Evolutionary conservation across 345 rosid species (phyloP).

Genomic region (Carallia brachiata): DNA sequence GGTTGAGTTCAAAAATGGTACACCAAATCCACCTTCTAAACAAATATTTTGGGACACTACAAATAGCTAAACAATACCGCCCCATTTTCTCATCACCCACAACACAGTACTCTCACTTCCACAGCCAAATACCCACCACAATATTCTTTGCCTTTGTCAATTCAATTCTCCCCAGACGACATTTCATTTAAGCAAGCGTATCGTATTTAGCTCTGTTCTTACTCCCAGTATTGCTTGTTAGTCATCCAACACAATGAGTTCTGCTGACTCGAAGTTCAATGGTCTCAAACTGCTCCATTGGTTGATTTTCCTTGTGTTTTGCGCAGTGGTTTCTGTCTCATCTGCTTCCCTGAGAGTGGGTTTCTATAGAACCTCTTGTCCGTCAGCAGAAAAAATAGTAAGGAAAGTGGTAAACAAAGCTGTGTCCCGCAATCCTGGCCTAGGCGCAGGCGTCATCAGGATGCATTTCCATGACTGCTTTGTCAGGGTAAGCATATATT

Average conservation of each 20-base stretch:
- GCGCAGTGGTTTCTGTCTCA: not conserved
- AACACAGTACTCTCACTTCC: too few species aligned
- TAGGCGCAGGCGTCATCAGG: constrained; percentile 23
- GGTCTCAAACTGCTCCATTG: not conserved
- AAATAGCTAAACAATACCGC: too few species aligned
- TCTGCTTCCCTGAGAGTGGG: constrained; percentile 18
- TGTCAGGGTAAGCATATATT: constrained; percentile 19
- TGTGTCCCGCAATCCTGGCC: constrained; percentile 9
- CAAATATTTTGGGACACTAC: too few species aligned
- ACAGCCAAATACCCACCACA: too few species aligned
- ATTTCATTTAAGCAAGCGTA: too few species aligned
- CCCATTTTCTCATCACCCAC: too few species aligned
- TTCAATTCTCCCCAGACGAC: too few species aligned
- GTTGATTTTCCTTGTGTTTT: not conserved
- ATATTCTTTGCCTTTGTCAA: too few species aligned
- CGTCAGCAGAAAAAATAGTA: constrained; percentile 22
- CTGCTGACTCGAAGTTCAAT: not conserved
- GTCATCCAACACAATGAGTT: not conserved
- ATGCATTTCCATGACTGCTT: constrained; percentile 36
- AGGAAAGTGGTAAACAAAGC: constrained; percentile 6
- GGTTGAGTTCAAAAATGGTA: too few species aligned
- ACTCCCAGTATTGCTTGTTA: too few species aligned
- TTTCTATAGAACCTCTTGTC: constrained; percentile 22
- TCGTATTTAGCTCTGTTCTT: too few species aligned
- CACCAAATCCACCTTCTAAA: too few species aligned